Conservation (phyloP, 2,329 filamentous ascomycete genomes). For the Colletotrichum melonis region DNA sequence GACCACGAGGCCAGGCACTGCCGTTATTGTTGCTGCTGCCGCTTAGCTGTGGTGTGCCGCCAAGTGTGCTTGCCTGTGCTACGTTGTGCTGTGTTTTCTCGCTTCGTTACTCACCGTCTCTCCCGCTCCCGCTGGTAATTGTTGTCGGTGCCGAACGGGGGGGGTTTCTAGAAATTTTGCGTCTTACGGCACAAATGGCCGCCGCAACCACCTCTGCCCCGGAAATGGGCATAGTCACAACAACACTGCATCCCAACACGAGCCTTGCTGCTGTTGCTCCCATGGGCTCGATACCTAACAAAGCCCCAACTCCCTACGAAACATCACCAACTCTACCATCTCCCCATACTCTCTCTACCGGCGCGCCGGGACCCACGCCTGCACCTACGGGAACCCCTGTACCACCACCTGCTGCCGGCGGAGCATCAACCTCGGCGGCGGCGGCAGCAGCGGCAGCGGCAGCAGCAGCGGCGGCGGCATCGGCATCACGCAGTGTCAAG, state of each 20-base stretch:
- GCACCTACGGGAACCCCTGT: conserved; percentile 11
- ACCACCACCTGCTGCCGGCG: conserved; percentile 14
- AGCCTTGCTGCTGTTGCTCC: conserved; percentile 16
- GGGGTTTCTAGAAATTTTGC: conserved; percentile 19
- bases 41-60: conserved; percentile 21
- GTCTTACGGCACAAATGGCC: conserved; percentile 21
- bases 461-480: conserved; percentile 15
- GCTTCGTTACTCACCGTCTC: conserved; percentile 1
- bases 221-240: conserved; percentile 19
- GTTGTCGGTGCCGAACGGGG: conserved; percentile 21
- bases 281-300: conserved; percentile 14
- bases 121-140: conserved; percentile 5
- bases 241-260: conserved; percentile 23
- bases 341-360: conserved; percentile 18
- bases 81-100: conserved; percentile 2
- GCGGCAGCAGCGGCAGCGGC: conserved; percentile 2
- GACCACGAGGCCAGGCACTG: conserved; percentile 20
- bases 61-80: conserved; percentile 1
- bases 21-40: background rate
- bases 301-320: conserved; percentile 11
- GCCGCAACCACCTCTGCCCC: conserved; percentile 26
- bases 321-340: conserved; percentile 30
- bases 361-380: conserved; percentile 8
- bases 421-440: background rate
- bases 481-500: conserved; percentile 57